These are phyloP conservation scores for Kalanchoe fedtschenkoi DNA, from an alignment of 164 flowering plant species.

Conservation along the genomic window DNA sequence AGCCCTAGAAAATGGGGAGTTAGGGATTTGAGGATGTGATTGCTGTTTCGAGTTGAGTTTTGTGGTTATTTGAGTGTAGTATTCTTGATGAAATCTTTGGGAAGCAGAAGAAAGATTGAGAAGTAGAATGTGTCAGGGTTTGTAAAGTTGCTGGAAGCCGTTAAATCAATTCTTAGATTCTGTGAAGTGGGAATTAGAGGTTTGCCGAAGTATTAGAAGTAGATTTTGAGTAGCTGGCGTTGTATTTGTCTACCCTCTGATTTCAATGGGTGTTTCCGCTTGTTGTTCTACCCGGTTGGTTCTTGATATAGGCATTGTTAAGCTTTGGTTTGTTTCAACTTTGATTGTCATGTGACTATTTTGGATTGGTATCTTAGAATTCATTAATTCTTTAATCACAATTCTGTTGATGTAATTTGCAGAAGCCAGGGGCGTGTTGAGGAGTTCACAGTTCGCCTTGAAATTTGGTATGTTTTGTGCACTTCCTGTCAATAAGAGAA, in stretches of 20 bases:
- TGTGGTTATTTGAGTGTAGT: not conserved
- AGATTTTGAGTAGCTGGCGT: too few species aligned
- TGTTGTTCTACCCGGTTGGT: too few species aligned
- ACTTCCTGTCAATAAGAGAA: conserved; percentile 15
- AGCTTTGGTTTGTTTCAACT: not conserved
- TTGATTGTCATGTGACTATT: not conserved
- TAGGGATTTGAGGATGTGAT: not conserved
- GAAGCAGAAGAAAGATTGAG: not conserved
- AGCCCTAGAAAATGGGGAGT: conserved; percentile 1
- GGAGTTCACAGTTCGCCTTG: not conserved
- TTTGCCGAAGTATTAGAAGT: too few species aligned
- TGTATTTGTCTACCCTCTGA: too few species aligned
- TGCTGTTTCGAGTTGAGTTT: not conserved
- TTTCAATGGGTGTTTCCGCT: too few species aligned
- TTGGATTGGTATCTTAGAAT: not conserved
- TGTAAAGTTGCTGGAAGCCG: not conserved
- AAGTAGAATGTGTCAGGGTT: not conserved
- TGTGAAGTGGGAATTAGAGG: not conserved
- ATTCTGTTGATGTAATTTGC: not conserved
- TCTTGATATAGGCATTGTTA: not conserved
- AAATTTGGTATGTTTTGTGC: conserved; percentile 23
- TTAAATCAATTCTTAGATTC: not conserved
- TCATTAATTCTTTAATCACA: not conserved
- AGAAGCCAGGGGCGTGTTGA: not conserved
- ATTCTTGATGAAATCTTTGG: not conserved